A percentile compares a stretch with the other conserved stretches of the same genome.
Evolutionary conservation across 305 asterid species (phyloP).

Genomic region (Fraxinus sp.): DNA sequence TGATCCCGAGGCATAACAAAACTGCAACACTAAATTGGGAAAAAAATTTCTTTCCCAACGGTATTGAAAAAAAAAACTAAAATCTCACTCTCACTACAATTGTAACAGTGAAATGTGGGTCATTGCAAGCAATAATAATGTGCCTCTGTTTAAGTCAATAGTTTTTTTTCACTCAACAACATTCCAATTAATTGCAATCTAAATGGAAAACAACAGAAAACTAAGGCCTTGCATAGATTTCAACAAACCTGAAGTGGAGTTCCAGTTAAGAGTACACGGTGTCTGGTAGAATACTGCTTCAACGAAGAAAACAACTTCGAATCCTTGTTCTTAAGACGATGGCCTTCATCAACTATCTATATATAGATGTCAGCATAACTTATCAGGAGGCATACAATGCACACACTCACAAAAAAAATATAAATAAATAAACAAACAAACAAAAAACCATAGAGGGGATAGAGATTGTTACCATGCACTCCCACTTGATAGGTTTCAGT

Average conservation of each 20-base stretch:
- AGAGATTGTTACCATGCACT: constrained; percentile 73
- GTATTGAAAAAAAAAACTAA: constrained; percentile 13
- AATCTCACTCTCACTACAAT: background rate
- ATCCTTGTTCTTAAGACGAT: constrained; percentile 91
- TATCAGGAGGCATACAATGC: constrained; percentile 27
- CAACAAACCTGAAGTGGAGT: constrained; percentile 89
- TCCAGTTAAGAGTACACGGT: constrained; percentile 93
- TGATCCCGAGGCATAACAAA: constrained; percentile 9
- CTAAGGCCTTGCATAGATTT: constrained; percentile 17
- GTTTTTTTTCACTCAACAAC: constrained; percentile 1
- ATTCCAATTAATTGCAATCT: constrained; percentile 16
- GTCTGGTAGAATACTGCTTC: constrained; percentile 77
- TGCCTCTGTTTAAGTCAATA: background rate
- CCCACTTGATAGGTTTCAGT: constrained; percentile 88
- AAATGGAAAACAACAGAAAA: constrained; percentile 20
- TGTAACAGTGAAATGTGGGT: constrained; percentile 5
- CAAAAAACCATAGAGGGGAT: background rate
- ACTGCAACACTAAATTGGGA: background rate
- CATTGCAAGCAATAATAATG: background rate
- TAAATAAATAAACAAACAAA: background rate
- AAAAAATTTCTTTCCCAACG: background rate
- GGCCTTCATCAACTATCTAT: constrained; percentile 99
- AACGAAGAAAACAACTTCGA: constrained; percentile 77
- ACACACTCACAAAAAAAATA: background rate
- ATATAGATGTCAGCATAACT: constrained; percentile 30